phyloP scores from a whole-genome alignment of 1,139 yeast genomes.

The Yamadazyma mexicana region DNA sequence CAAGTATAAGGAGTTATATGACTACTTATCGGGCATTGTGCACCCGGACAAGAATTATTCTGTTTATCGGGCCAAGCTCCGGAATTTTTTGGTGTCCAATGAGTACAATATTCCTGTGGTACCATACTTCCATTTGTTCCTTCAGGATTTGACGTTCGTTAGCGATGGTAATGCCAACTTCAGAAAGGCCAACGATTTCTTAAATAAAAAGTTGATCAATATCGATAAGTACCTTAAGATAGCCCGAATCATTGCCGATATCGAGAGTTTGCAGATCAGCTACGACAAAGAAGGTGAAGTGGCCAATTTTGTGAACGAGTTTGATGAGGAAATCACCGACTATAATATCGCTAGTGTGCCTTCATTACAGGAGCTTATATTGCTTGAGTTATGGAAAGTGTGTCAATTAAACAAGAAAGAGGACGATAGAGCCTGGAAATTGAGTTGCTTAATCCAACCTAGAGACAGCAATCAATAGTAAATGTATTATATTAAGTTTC shows the following conservation, averaged over 20 bases:
- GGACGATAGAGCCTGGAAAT: conserved; percentile 69
- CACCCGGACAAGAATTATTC: conserved; percentile 84
- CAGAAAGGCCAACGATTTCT: conserved; percentile 60
- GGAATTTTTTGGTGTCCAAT: conserved; percentile 51
- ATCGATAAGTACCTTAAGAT: conserved; percentile 80
- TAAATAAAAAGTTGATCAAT: conserved; percentile 65
- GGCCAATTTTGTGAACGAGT: conserved; percentile 3
- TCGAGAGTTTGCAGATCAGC: conserved; percentile 74
- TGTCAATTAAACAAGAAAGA: conserved; percentile 58
- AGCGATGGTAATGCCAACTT: conserved; percentile 82
- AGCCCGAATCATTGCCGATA: conserved; percentile 71
- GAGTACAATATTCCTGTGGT: conserved; percentile 70
- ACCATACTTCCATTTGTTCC: conserved; percentile 80
- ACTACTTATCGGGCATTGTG: conserved; percentile 66
- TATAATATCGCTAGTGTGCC: conserved; percentile 43
- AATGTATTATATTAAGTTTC: no score
- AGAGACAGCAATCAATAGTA: conserved; percentile 25
- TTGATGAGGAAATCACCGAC: conserved; percentile 20
- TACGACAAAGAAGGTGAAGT: conserved; percentile 29
- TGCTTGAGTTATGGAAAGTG: conserved; percentile 71
- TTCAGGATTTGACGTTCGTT: conserved; percentile 85
- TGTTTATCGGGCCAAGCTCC: conserved; percentile 69
- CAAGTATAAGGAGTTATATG: conserved; percentile 65
- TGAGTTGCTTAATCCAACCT: conserved; percentile 59
- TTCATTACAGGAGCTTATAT: conserved; percentile 60